These are phyloP conservation scores for Dictyostelium firmibasis DNA, from an alignment of 78 protist genomes.

Conservation along the genomic window DNA sequence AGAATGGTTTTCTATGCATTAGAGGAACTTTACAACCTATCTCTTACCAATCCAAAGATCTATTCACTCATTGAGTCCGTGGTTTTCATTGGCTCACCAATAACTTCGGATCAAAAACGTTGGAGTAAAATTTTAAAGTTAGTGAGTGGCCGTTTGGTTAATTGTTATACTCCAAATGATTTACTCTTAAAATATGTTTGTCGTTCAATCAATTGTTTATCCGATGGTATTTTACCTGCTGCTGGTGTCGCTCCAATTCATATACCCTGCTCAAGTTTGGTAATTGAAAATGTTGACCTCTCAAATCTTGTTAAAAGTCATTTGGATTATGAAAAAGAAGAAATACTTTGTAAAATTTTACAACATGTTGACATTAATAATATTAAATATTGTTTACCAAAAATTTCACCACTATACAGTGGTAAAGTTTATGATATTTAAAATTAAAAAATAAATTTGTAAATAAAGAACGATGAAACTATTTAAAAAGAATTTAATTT, in stretches of 20 bases:
- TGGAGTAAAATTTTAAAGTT: slow-evolving; percentile 26
- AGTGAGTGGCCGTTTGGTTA: slow-evolving; percentile 36
- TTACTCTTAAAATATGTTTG: slow-evolving; percentile 47
- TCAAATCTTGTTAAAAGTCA: slow-evolving; percentile 47
- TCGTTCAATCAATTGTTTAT: slow-evolving; percentile 45
- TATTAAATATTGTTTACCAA: slow-evolving; percentile 18
- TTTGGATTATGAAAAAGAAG: slow-evolving; percentile 58
- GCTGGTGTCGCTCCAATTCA: slow-evolving; percentile 55
- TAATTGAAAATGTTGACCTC: slow-evolving; percentile 66
- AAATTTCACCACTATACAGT: slow-evolving; percentile 41
- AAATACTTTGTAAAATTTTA: not conserved
- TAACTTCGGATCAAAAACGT: slow-evolving; percentile 26
- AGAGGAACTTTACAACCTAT: slow-evolving; percentile 28
- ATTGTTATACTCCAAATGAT: slow-evolving; percentile 50
- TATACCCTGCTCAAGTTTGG: not conserved
- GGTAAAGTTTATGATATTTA: slow-evolving; percentile 52
- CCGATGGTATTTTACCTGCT: slow-evolving; percentile 49
- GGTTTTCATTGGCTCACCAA: slow-evolving; percentile 58
- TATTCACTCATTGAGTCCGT: slow-evolving; percentile 44
- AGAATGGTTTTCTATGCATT: slow-evolving; percentile 49
- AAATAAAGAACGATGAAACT: too few relatives aligned
- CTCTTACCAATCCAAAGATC: not conserved
- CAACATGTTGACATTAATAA: slow-evolving; percentile 24
- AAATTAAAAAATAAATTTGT: not conserved
- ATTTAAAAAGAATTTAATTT: too few relatives aligned